Evolutionary conservation across 768 basidiomycete species (phyloP).

Genomic region (Panaeolus papilionaceus): DNA sequence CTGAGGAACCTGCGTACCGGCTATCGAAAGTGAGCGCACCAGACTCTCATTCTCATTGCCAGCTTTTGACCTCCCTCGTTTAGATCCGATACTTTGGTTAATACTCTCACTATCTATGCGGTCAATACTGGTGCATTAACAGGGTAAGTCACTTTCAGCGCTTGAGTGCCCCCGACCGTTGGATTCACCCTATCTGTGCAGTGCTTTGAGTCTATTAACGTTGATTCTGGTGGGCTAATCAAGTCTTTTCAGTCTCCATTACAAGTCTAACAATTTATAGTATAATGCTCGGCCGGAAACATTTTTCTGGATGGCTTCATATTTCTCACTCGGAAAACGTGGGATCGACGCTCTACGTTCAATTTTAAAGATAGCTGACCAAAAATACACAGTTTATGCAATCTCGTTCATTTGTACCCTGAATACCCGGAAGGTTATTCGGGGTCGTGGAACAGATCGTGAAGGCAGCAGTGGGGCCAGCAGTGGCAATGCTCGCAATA

Average conservation of each 20-base stretch:
- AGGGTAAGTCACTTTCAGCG: slow-evolving; percentile 43
- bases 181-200: slow-evolving; percentile 22
- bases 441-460: slow-evolving; percentile 58
- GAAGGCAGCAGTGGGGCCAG: slow-evolving; percentile 30
- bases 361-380: neutral
- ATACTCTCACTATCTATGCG: slow-evolving; percentile 61
- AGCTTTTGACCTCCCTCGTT: neutral
- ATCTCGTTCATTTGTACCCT: slow-evolving; percentile 51
- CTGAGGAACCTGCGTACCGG: slow-evolving; percentile 60
- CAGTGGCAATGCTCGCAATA: slow-evolving; percentile 24
- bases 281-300: slow-evolving; percentile 57
- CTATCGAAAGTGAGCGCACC: slow-evolving; percentile 42
- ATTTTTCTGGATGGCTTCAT: slow-evolving; percentile 62
- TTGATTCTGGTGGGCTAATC: slow-evolving; percentile 39
- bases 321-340: slow-evolving; percentile 68
- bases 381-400: slow-evolving; percentile 41
- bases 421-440: slow-evolving; percentile 58
- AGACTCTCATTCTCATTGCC: slow-evolving; percentile 20
- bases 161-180: neutral
- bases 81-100: slow-evolving; percentile 65
- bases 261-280: slow-evolving; percentile 35
- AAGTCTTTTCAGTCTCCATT: neutral
- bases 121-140: slow-evolving; percentile 67
- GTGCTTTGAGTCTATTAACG: slow-evolving; percentile 49
- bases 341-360: slow-evolving; percentile 29